Base-by-base conservation (phyloP, 2,329 filamentous ascomycete genomes). In the Neonectria ditissima region DNA sequence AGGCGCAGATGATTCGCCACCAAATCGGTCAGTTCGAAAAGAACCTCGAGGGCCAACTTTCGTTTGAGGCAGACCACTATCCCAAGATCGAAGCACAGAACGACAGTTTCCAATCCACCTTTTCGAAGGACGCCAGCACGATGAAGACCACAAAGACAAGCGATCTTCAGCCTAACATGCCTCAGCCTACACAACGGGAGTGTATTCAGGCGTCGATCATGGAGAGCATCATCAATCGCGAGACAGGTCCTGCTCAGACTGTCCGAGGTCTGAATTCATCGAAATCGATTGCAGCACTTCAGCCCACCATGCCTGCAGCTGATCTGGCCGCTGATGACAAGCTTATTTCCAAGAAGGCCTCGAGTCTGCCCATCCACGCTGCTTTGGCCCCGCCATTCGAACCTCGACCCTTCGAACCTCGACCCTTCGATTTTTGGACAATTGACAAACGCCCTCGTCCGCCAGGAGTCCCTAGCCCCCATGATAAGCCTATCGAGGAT, bases 1-100 rank as follows among this genome's bases (percentile, higher is more conserved):
- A 82, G 45, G 81, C 78, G 4, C 71, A 78, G 37, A 73, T 78
- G 37, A 72, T 87, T 61, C 76, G 79, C n/a, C 75, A 79, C 22
- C 81, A 82, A 32, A 83, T 89, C 59, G 74, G 78, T 26, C 78
- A 83, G 45, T 87, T 89, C 61, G 84, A 87, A 68, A 75, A 75
- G 28, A 80, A 80, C 20, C 76, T 82, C 37, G 75, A 82, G 45
- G 73, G 73, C 16, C 84, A 88, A 65, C 70, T 82, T 4, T 77
- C 77, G 16, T 80, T 79, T 56, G 86, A 88, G 69, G 78, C 79
- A 10, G 68, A 67, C 8, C 75, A 82, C 54, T 82, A 83, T 61
- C 78, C 80, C 30, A 80, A 79, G 57, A 34, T 69, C 30, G 74
- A 78, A 24, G 68, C 71, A 44, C 72, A 67, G 16, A 68, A 72